Base-by-base conservation (phyloP, 148 eudicot genomes). In the Cornus controversa region DNA sequence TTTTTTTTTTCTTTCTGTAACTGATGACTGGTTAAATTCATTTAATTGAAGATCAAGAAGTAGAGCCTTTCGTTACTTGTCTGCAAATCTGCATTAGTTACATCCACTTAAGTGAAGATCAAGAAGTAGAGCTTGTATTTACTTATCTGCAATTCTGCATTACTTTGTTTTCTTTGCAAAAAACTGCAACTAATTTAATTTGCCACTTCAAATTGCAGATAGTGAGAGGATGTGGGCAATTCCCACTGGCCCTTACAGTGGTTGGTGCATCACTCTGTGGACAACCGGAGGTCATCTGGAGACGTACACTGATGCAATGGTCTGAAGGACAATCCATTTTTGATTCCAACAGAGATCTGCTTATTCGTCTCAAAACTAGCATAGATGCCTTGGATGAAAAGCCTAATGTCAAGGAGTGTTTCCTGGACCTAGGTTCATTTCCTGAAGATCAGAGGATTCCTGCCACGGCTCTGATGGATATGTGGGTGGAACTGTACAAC, bases 361-460 rank as follows among this genome's bases (percentile, higher is more conserved):
- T 66, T 37, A 66, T 45, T 67, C 11, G 60, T 66, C 83, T 81
- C 31, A 66, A 76, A 76, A 81, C 72, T 27, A 81, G 80, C 66
- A 50, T 81, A 27, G 71, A 76, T 36, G 66, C 76, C 27, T 67
- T 81, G 66, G 68, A 81, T 67, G 53, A 77, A 15, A 73, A 77
- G 27, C 8, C 66, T 15, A 76, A 71, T 40, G 45, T 40, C 45
- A 50, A 50, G 64, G 77, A 81, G 29, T 77, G 69, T 72, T 84
- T 18, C 63, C 36, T 80, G 67, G 86, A 84, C 79, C 34, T 84
- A 13, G 83, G 78, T 22, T 77, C 77, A 65, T 80, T 84, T 75
- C 79, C 83, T n/a, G 83, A 80, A 72, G 86, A 80, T 74, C 83
- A 80, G 54, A 80, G 76, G 37, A 77, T 84, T 53, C 67, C 83